Conservation (phyloP, 2,329 filamentous ascomycete genomes). For the Xylariaceae sp. region DNA sequence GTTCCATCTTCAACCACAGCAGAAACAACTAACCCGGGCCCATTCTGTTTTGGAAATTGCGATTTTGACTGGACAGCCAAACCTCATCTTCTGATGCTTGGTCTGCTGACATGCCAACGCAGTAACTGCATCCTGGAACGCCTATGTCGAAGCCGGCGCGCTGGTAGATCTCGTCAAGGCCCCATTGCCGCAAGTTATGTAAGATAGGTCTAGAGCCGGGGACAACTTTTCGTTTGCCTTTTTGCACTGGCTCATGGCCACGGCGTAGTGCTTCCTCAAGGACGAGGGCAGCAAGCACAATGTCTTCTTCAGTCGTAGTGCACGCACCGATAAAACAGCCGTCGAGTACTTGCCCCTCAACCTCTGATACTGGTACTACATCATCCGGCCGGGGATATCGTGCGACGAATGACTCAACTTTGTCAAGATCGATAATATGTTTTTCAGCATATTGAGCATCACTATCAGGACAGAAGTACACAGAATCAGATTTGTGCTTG, state of each 20-base stretch:
- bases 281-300: slow-evolving; percentile 30
- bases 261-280: slow-evolving; percentile 35
- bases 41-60: slow-evolving; percentile 45
- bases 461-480: slow-evolving; percentile 39
- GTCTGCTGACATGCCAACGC: slow-evolving; percentile 41
- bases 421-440: slow-evolving; percentile 35
- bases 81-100: slow-evolving; percentile 37
- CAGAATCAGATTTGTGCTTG: slow-evolving; percentile 29
- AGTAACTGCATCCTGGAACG: slow-evolving; percentile 42
- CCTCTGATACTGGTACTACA: slow-evolving; percentile 38
- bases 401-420: slow-evolving; percentile 37
- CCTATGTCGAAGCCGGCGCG: slow-evolving; percentile 40
- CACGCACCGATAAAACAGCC: slow-evolving; percentile 46
- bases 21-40: slow-evolving; percentile 31
- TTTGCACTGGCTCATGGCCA: slow-evolving; percentile 27
- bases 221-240: slow-evolving; percentile 38
- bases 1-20: background rate
- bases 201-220: slow-evolving; percentile 39
- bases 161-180: slow-evolving; percentile 36
- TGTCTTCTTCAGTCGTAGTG: slow-evolving; percentile 43
- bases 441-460: slow-evolving; percentile 36
- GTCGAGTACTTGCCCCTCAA: slow-evolving; percentile 32
- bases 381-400: slow-evolving; percentile 41
- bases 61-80: slow-evolving; percentile 44
- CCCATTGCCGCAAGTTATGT: slow-evolving; percentile 31